Conservation (phyloP, 345 rosid genomes). For the thale cress (Arabidopsis thaliana) region DNA sequence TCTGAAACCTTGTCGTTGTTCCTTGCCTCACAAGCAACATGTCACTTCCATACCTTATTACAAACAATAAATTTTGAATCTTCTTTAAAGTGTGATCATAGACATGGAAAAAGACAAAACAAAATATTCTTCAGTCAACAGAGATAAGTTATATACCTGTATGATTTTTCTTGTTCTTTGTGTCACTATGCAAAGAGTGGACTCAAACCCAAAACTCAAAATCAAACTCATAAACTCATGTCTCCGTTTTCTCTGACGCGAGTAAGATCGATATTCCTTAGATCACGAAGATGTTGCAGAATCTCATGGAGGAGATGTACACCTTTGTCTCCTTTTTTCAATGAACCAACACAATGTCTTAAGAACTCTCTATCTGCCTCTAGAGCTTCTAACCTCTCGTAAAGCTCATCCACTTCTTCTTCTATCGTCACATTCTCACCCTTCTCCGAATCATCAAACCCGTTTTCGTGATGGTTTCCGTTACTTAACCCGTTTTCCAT, state of each 20-base stretch:
- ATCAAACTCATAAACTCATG: conserved; percentile 37
- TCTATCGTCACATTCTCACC: conserved; percentile 49
- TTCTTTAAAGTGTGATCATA: neutral
- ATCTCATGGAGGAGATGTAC: conserved; percentile 79
- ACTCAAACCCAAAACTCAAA: conserved; percentile 30
- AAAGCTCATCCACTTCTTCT: conserved; percentile 85
- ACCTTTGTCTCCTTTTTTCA: conserved; percentile 93
- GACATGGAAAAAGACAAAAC: neutral
- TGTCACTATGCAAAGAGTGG: conserved; percentile 27
- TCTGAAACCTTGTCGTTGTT: conserved; percentile 11
- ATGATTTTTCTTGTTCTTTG: conserved; percentile 29
- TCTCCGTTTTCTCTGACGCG: conserved; percentile 54
- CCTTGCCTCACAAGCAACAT: conserved; percentile 42
- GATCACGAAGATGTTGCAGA: conserved; percentile 82
- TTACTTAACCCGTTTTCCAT: conserved; percentile 44
- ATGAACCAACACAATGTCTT: conserved; percentile 80
- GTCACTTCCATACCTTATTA: conserved; percentile 12
- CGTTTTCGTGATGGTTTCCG: conserved; percentile 44
- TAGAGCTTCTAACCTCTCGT: conserved; percentile 84
- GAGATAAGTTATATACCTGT: conserved; percentile 44
- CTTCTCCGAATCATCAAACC: conserved; percentile 40
- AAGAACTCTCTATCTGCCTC: conserved; percentile 96
- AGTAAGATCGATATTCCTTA: conserved; percentile 63
- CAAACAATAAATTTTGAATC: conserved; percentile 11
- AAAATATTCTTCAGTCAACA: neutral